phyloP scores from a whole-genome alignment of 345 rosid species.

The Euclidium syriacum region DNA sequence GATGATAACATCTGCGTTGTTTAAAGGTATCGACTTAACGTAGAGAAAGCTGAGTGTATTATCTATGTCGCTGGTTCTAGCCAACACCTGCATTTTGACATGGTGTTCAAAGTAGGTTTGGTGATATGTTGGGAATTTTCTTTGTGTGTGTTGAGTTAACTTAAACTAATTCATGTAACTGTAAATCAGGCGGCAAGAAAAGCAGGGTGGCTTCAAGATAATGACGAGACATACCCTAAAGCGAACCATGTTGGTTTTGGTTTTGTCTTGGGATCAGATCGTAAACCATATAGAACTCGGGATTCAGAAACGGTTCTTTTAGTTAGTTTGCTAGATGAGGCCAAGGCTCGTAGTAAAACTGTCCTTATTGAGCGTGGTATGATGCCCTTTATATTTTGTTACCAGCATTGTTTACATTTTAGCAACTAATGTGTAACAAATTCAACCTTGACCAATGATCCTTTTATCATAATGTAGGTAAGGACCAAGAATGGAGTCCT shows the following conservation, averaged over 20 bases:
- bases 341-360: slow-evolving; percentile 61
- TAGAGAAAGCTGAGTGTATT: slow-evolving; percentile 86
- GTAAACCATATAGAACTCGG: slow-evolving; percentile 72
- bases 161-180: background rate
- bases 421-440: background rate
- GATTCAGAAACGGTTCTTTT: slow-evolving; percentile 63
- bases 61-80: slow-evolving; percentile 80
- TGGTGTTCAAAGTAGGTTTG: slow-evolving; percentile 63
- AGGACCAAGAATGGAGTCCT: slow-evolving; percentile 60
- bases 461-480: slow-evolving; percentile 46
- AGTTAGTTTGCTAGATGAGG: slow-evolving; percentile 83
- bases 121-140: background rate
- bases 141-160: background rate
- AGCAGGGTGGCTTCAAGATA: slow-evolving; percentile 67
- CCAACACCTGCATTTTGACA: slow-evolving; percentile 70
- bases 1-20: background rate
- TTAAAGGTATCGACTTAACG: slow-evolving; percentile 79
- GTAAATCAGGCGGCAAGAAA: slow-evolving; percentile 57
- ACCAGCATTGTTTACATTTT: background rate
- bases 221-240: slow-evolving; percentile 44
- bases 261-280: slow-evolving; percentile 76
- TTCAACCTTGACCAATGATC: background rate
- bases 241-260: slow-evolving; percentile 78
- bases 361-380: slow-evolving; percentile 67
- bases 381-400: background rate